Evolutionary conservation across 306 rosid species (phyloP), one percentile per base, ranked within the genome.

Genomic region (Casuarina glauca): DNA sequence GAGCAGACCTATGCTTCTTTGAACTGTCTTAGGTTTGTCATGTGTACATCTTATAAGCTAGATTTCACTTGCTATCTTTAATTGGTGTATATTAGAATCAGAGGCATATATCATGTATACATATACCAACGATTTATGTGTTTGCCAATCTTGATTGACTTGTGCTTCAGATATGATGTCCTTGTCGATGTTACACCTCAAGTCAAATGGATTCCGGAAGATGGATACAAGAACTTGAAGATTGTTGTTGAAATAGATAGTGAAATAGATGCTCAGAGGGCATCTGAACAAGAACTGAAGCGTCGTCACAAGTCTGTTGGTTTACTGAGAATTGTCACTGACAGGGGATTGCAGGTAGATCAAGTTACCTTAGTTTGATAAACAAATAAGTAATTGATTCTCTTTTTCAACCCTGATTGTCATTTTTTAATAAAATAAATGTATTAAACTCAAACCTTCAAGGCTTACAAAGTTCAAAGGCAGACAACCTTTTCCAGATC

Each of bases 261-360:
- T 13, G 98, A 94, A n/a, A 83, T 94, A 75, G 88, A 86, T 83
- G 95, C 97, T 73, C 82, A 84, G 35, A 88, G 9, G 77, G 84
- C 88, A 69, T 86, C 86, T 69, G 95, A 90, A 64, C 86, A 82
- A 82, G 97, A 92, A 89, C 83, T 94, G 50, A 88, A 70, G 76
- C 87, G 95, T 72, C 95, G 95, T 54, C 89, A 87, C 80, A 92
- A 94, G 81, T 87, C 97, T 80, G 82, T 85, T 35, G 91, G 98
- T 77, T 13, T 78, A 54, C 60, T 94, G 69, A 93, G 89, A 84
- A 87, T 94, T 82, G 95, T 92, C 55, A 87, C 85, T 41, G 92
- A 88, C 74, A 86, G 98, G 86, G 97, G 93, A 73, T 86, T 94
- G 73, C 97, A 92, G 98, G 98, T 92, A 84, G 84, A 80, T 76